These are phyloP conservation scores for Baorangia bicolor DNA, from an alignment of 768 basidiomycete genomes.

Conservation along the genomic window DNA sequence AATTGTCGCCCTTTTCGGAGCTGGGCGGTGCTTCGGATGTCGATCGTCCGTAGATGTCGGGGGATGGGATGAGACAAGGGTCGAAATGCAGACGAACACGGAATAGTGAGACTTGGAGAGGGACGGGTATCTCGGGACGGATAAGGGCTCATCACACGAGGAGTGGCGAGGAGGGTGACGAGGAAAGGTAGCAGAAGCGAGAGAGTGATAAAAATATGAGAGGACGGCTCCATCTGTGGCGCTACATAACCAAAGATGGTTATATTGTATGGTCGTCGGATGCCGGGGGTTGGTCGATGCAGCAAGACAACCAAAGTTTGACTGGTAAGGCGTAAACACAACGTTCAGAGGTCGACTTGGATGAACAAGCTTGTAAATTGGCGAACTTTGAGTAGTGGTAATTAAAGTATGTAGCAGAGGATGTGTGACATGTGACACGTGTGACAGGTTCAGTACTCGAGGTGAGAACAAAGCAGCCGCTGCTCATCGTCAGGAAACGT, in stretches of 20 bases:
- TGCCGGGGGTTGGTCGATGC: neutral
- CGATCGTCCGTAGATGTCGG: neutral
- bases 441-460: slow-evolving; percentile 18
- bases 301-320: neutral
- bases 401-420: neutral
- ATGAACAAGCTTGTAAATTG: neutral
- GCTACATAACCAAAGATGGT: slow-evolving; percentile 16
- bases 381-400: neutral
- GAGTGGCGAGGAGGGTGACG: neutral
- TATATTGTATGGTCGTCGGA: slow-evolving; percentile 15
- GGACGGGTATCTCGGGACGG: neutral
- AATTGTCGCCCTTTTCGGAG: neutral
- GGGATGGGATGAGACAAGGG: neutral
- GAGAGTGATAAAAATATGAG: slow-evolving; percentile 10
- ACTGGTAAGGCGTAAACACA: neutral
- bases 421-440: slow-evolving; percentile 17
- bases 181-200: neutral
- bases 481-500: slow-evolving; percentile 10
- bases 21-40: neutral
- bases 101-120: neutral
- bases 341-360: neutral
- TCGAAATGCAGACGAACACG: neutral
- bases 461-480: slow-evolving; percentile 28
- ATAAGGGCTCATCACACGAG: neutral
- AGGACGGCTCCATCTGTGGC: slow-evolving; percentile 9